Evolutionary conservation across 1,284 basidiomycete genomes (phyloP), one percentile per base, ranked within the genome.

Genomic region (Pseudozyma hubeiensis): DNA sequence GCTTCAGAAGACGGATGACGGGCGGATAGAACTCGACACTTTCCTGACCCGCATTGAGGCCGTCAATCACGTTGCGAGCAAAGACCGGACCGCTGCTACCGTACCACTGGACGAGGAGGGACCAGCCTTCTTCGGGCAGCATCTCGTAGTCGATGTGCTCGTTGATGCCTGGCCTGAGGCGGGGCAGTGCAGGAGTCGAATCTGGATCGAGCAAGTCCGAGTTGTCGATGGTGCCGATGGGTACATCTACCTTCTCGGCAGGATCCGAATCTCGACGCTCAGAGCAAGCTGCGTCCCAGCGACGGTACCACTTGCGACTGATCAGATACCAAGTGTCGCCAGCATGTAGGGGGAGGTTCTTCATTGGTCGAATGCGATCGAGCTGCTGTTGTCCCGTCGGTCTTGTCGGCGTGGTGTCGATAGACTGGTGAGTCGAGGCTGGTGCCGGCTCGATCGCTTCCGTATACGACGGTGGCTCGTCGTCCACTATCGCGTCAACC

Each of bases 261-360:
- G 90, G 91, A 53, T 87, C 88, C 84, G 92, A 93, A 85, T 90
- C 89, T 19, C 87, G 83, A 68, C 88, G 85, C 30, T 90, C 90
- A 0, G 88, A 87, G 79, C 90, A 91, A 8, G 91, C 91, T 72
- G 88, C 88, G 68, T 88, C 86, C 90, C 91, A 94, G 13, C 89
- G 88, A 53, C 88, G 88, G 85, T 88, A 91, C 93, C 93, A 95
- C 13, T 81, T 77, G 49, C 88, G 85, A 33, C 90, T 88, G 34
- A 94, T 86, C 53, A 95, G 85, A 84, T 90, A 93, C 92, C 93
- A 95, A 3, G 87, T 90, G 56, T 93, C 89, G 41, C 91, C 91
- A 16, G 73, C 63, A 34, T 52, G 55, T 87, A 93, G 89, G 46
- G 71, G 54, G 4, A 53, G 57, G 13, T 74, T 74, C 59, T 65